Percentiles rank a stretch among this genome's conserved stretches.
Conservation (phyloP, 2,329 filamentous ascomycete species). For the Lachnellula subtilissima region DNA sequence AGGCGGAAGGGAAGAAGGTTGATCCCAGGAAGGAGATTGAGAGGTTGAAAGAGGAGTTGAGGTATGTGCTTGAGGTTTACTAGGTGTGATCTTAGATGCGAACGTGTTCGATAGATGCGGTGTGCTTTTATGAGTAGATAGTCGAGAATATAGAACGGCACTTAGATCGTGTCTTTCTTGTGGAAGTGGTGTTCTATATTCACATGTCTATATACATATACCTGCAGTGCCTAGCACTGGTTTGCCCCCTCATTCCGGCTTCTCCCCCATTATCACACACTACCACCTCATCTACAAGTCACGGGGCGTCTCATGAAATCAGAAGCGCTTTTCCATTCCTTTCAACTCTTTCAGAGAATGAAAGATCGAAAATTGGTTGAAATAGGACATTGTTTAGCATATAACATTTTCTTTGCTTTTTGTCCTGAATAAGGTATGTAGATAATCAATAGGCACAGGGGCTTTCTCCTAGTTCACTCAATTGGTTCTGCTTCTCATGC, state of each 20-base stretch:
- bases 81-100: slow-evolving; percentile 39
- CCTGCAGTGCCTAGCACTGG: neutral
- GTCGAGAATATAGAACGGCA: neutral
- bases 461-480: no score
- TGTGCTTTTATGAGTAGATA: neutral
- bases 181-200: neutral
- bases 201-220: neutral
- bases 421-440: no score
- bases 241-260: neutral
- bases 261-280: slow-evolving; percentile 3
- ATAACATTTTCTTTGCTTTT: no score
- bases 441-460: no score
- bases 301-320: no score
- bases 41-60: slow-evolving; percentile 86
- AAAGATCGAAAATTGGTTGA: no score
- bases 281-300: slow-evolving; percentile 9
- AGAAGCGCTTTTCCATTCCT: no score
- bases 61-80: slow-evolving; percentile 97
- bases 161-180: neutral
- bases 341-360: no score
- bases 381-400: no score
- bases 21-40: slow-evolving; percentile 90
- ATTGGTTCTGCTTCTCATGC: no score
- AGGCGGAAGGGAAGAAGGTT: slow-evolving; percentile 69
- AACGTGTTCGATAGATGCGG: neutral